Percentiles rank a stretch among this genome's conserved stretches.
phyloP scores from a whole-genome alignment of 2,329 filamentous ascomycete genomes.

The Paraconiothyrium brasiliense region DNA sequence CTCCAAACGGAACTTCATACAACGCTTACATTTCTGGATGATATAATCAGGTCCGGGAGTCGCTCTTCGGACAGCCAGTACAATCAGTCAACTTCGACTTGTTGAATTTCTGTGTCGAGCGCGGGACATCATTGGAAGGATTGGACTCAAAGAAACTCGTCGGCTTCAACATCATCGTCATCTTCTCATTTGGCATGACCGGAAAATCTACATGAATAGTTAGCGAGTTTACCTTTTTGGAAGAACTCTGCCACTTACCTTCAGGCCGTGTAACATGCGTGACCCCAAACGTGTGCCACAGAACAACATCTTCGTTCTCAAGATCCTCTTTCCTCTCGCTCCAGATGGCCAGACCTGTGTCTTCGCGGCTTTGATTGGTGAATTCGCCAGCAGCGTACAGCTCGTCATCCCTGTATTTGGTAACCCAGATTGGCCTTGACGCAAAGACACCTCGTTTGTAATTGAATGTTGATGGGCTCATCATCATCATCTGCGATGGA shows the following conservation, averaged over 20 bases:
- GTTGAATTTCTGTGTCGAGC: conserved; percentile 4
- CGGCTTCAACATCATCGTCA: conserved; percentile 65
- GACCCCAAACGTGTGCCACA: conserved; percentile 68
- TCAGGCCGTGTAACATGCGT: conserved; percentile 66
- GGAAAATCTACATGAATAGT: conserved; percentile 58
- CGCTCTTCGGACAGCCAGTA: background rate
- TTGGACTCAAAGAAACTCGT: conserved; percentile 64
- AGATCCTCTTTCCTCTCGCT: conserved; percentile 63
- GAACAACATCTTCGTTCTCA: conserved; percentile 65
- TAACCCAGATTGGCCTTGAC: conserved; percentile 67
- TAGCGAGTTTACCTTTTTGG: background rate
- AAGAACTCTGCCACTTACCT: conserved; percentile 18
- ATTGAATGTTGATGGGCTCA: conserved; percentile 62
- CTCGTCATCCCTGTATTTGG: conserved; percentile 66
- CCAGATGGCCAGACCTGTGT: conserved; percentile 59
- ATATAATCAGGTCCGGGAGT: background rate
- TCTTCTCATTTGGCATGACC: conserved; percentile 66
- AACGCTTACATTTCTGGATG: background rate
- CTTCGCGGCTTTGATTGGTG: conserved; percentile 67
- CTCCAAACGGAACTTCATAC: too few relatives aligned
- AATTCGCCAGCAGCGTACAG: conserved; percentile 68
- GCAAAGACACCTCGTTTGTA: conserved; percentile 69
- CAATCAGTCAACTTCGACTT: conserved; percentile 1
- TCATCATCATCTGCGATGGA: conserved; percentile 61
- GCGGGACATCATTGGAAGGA: conserved; percentile 8